Base-by-base conservation (phyloP, 768 basidiomycete genomes). In the Pulveroboletus frians region DNA sequence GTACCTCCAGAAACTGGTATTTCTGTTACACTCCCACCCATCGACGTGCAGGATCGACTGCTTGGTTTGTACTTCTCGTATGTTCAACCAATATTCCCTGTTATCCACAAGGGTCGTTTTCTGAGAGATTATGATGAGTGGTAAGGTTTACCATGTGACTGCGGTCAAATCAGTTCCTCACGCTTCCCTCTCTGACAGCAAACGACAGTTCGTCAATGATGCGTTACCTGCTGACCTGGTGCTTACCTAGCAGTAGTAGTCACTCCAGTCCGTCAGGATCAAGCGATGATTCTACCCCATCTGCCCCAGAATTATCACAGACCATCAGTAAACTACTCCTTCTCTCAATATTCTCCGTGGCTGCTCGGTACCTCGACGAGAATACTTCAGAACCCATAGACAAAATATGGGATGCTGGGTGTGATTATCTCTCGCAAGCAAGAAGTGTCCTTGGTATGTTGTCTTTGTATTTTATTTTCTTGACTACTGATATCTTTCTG, bases 41-140 rank as follows among this genome's bases (percentile, higher is more conserved):
- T 72, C 18, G 73, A 76, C 15, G 69, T 79, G 30, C 89, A 90
- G 64, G 79, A 86, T 49, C 77, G 75, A 34, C 73, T 93, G 4
- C 64, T 93, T 43, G 76, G 79, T 29, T 70, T 91, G 8, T 94
- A 89, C 65, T 92, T 92, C 68, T 79, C 79, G 10, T 86, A 90
- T 59, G 82, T 87, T 27, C 91, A 94, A 56, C 90, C 92, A 6
- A 74, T 83, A 45, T 87, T 88, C 58, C 92, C 92, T 7, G 74
- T 93, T 39, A 68, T 92, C n/a, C 80, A 88, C 66, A 87, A 84
- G 66, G 69, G 67, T 11, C 76, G 78, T 18, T 91, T 92, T 65
- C 63, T 87, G 56, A 66, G 76, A 15, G 82, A 86, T 53, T 92
- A 80, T 60, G 69, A 73, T 34, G 66, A 70, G 14, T 76, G 76